These are phyloP conservation scores for Amphicarpaea edgeworthii DNA, from an alignment of 306 rosid genomes.

Conservation along the genomic window DNA sequence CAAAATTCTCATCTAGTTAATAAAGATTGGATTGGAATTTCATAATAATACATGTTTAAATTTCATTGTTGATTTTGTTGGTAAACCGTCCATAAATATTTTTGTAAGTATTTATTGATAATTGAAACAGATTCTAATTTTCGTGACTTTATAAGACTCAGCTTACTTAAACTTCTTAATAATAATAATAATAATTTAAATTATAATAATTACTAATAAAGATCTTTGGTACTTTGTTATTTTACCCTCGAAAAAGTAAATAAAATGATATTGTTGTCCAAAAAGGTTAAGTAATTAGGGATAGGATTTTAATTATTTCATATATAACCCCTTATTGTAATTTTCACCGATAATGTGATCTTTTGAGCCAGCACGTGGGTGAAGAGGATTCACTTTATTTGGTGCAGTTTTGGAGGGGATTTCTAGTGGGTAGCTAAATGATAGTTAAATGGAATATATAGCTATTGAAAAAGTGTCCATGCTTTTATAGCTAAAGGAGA, in stretches of 20 bases:
- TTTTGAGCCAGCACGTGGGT: slow-evolving; percentile 40
- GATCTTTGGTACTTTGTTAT: not conserved
- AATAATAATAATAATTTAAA: too few species aligned
- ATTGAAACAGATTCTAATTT: too few species aligned
- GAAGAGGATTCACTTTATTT: slow-evolving; percentile 46
- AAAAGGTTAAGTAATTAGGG: slow-evolving; percentile 13
- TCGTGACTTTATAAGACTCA: too few species aligned
- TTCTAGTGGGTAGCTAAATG: slow-evolving; percentile 54
- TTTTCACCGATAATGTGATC: not conserved
- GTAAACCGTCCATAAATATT: too few species aligned
- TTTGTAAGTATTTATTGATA: too few species aligned
- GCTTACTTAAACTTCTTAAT: too few species aligned
- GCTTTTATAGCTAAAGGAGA: slow-evolving; percentile 48
- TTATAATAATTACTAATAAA: not conserved
- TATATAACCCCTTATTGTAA: not conserved
- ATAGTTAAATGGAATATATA: slow-evolving; percentile 54
- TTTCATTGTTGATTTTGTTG: too few species aligned
- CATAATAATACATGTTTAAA: too few species aligned
- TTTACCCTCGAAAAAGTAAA: not conserved
- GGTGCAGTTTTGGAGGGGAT: slow-evolving; percentile 43
- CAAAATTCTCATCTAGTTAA: too few species aligned
- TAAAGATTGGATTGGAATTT: too few species aligned
- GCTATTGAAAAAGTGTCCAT: slow-evolving; percentile 47
- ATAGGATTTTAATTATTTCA: not conserved
- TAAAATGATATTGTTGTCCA: not conserved